These are phyloP conservation scores for Paramecium tetraurelia DNA, from an alignment of 73 alveolate genomes.

Conservation along the genomic window DNA sequence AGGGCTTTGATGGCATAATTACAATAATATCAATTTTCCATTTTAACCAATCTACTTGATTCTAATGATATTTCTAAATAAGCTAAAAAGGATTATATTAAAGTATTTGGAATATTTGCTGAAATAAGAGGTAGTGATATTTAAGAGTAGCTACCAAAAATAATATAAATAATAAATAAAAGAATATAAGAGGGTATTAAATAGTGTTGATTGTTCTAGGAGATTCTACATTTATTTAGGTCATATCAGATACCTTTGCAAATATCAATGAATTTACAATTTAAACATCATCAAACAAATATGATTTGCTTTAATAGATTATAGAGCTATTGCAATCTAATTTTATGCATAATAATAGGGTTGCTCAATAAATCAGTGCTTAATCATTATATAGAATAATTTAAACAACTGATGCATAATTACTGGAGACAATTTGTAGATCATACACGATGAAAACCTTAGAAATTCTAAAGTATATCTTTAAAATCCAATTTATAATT, in stretches of 20 bases:
- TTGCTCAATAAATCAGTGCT: conserved; percentile 50
- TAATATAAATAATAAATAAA: conserved; percentile 39
- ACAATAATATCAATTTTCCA: background rate
- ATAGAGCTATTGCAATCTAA: background rate
- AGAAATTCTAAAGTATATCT: background rate
- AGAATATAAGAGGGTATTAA: conserved; percentile 11
- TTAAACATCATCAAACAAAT: background rate
- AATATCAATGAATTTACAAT: conserved; percentile 36
- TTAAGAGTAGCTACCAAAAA: conserved; percentile 35
- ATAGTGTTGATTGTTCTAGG: background rate
- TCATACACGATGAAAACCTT: background rate
- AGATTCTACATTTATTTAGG: conserved; percentile 23
- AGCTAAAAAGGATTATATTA: conserved; percentile 51
- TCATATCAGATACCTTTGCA: conserved; percentile 54
- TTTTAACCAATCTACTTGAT: conserved; percentile 5
- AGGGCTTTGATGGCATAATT: background rate
- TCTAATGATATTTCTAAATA: background rate
- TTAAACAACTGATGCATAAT: background rate
- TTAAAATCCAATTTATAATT: background rate
- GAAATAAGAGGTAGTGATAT: conserved; percentile 41
- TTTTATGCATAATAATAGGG: conserved; percentile 41
- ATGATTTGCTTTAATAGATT: background rate
- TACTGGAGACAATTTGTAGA: background rate
- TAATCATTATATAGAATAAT: background rate
- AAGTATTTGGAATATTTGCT: conserved; percentile 37